Conservation (phyloP, 2,329 filamentous ascomycete genomes). For the Penicillium sp. region DNA sequence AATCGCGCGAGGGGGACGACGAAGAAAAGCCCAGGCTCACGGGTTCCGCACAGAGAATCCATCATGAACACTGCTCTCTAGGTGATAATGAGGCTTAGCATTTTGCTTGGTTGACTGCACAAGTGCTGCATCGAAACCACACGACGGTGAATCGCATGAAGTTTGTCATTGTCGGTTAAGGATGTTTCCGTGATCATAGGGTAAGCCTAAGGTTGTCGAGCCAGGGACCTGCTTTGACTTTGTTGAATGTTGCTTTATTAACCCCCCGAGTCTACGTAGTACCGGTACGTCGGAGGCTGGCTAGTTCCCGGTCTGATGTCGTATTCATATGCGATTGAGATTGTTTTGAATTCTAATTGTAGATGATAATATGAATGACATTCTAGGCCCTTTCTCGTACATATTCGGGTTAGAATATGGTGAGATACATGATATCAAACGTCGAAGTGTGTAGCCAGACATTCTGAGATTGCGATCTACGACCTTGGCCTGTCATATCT, state of each 20-base stretch:
- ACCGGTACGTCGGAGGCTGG: not conserved
- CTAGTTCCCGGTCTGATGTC: not conserved
- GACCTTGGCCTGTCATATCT: not conserved
- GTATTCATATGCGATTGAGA: not conserved
- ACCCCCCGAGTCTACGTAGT: not conserved
- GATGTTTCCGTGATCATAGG: constrained; percentile 8
- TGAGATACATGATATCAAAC: not conserved
- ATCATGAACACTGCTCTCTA: constrained; percentile 21
- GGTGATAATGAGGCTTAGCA: not conserved
- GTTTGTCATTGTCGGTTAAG: constrained; percentile 10
- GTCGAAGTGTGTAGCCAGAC: not conserved
- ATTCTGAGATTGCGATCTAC: not conserved
- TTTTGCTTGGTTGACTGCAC: constrained; percentile 4
- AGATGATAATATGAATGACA: too few species aligned
- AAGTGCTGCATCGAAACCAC: constrained; percentile 20
- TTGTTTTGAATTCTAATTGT: too few species aligned
- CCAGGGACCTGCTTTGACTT: constrained; percentile 15
- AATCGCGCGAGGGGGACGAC: constrained; percentile 8
- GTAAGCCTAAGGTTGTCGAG: constrained; percentile 19
- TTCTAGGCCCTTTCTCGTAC: not conserved
- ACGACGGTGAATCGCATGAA: constrained; percentile 14
- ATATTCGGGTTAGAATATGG: not conserved
- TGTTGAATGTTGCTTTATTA: not conserved
- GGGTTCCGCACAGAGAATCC: constrained; percentile 23
- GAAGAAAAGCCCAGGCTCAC: constrained; percentile 15